Evolutionary conservation across 768 basidiomycete genomes (phyloP), one percentile per base, ranked within the genome.

Genomic region (Tephrocybe sp.): DNA sequence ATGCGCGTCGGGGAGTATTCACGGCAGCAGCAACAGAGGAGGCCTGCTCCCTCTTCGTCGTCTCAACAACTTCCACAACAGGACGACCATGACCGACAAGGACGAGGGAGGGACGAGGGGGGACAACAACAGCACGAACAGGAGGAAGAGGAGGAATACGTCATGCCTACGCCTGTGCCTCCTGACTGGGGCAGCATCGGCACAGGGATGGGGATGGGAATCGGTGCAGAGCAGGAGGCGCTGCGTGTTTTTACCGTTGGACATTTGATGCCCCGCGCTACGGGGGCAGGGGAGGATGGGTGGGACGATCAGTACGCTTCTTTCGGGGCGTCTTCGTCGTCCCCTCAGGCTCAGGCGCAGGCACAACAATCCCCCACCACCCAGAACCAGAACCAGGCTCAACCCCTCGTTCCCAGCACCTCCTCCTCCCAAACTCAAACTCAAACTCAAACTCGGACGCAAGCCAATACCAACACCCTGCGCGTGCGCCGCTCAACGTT

Each of bases 181-280:
- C 24, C 40, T 5, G 18, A 27, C 5, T 16, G 35, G 18, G 19
- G 36, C 39, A 41, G 43, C 30, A 39, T 24, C 44, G 50, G 45
- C n/a, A 8, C 30, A 18, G 40, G 19, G 27, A 36, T 36, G 32
- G 24, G 32, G 26, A 30, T 46, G 34, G 45, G 25, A 7, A 19
- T 11, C 37, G 39, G 38, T 7, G 37, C 44, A 36, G 63, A 64
- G 34, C 85, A 88, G 51, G 80, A 86, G 58, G 88, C 86, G 3
- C 64, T 91, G 45, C 86, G 89, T 63, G 87, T 90, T 45, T 88
- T 88, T 61, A 91, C 89, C 1, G 79, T 91, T 3, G 88, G 89
- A 0, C 88, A 89, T 63, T 68, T 90, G 19, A 71, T 89, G 55
- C 88, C 88, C 12, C 69, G 79, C 1, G 12, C 36, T 18, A 12